Percentiles rank a stretch among this genome's conserved stretches.
Evolutionary conservation across 1,139 yeast species (phyloP).

Genomic region (Candida gigantensis): DNA sequence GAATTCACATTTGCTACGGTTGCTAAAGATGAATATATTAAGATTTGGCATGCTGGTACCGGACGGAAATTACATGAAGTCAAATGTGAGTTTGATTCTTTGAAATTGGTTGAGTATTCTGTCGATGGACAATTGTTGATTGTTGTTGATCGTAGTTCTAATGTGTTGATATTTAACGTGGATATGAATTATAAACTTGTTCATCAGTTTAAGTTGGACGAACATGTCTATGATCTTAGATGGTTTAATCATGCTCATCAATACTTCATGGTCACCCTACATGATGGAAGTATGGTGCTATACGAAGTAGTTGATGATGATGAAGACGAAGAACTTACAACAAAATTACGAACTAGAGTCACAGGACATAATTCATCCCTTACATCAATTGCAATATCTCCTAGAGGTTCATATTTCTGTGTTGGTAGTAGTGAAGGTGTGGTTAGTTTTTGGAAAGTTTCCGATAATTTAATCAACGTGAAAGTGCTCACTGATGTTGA

Average conservation of each 20-base stretch:
- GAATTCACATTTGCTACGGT: slow-evolving; percentile 59
- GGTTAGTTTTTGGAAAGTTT: slow-evolving; percentile 60
- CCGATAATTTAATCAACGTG: slow-evolving; percentile 41
- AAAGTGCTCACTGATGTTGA: slow-evolving; percentile 50
- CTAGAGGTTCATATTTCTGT: slow-evolving; percentile 54
- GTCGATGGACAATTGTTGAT: slow-evolving; percentile 55
- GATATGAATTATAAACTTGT: slow-evolving; percentile 27
- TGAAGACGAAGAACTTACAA: not conserved
- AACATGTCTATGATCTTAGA: slow-evolving; percentile 39
- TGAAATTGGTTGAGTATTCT: slow-evolving; percentile 46
- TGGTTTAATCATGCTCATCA: slow-evolving; percentile 36
- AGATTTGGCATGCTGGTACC: slow-evolving; percentile 55
- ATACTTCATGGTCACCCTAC: slow-evolving; percentile 39
- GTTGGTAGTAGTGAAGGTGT: slow-evolving; percentile 74
- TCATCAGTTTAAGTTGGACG: slow-evolving; percentile 22
- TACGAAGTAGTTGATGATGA: slow-evolving; percentile 20
- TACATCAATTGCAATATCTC: slow-evolving; percentile 55
- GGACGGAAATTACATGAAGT: slow-evolving; percentile 39
- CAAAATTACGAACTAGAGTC: slow-evolving; percentile 35
- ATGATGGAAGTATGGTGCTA: slow-evolving; percentile 36
- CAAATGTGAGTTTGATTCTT: slow-evolving; percentile 18
- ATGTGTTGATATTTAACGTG: slow-evolving; percentile 29
- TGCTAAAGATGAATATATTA: slow-evolving; percentile 54
- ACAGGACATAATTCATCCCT: slow-evolving; percentile 55
- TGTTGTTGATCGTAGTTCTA: slow-evolving; percentile 45